A percentile compares a stretch with the other conserved stretches of the same genome.
phyloP scores from a whole-genome alignment of 257 asterid genomes.

The Solanum okadae region DNA sequence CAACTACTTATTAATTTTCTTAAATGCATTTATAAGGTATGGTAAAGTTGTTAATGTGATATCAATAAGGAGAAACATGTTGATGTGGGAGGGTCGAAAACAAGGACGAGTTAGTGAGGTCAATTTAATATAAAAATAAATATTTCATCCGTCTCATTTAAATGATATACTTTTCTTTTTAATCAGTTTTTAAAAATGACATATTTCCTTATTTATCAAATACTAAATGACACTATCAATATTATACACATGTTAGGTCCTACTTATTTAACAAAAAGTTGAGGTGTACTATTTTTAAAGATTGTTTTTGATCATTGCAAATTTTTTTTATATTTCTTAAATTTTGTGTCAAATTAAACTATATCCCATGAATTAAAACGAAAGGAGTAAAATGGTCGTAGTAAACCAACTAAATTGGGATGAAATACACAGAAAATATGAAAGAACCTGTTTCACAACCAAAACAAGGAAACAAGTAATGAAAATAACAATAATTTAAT shows the following conservation, averaged over 20 bases:
- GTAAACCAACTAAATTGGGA: neutral
- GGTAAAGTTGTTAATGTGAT: neutral
- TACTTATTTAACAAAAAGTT: too few species aligned
- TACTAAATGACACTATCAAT: too few species aligned
- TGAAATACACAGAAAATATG: neutral
- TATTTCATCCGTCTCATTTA: too few species aligned
- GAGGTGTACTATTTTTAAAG: neutral
- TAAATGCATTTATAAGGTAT: neutral
- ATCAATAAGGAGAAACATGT: neutral
- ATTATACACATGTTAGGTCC: too few species aligned
- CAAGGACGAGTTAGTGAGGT: neutral
- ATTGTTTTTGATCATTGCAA: too few species aligned
- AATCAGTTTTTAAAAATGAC: too few species aligned
- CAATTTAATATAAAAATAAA: too few species aligned
- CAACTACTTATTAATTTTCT: neutral
- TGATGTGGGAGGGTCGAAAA: neutral
- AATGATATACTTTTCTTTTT: too few species aligned
- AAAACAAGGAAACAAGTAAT: neutral
- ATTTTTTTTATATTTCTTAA: too few species aligned
- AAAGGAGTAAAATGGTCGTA: fast-evolving
- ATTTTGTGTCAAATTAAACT: neutral
- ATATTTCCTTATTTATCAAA: too few species aligned
- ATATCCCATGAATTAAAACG: too few species aligned
- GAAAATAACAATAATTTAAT: neutral
- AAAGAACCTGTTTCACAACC: neutral